Base-by-base conservation (phyloP, 352 stramenopile genomes). In the Plasmopara halstedii region DNA sequence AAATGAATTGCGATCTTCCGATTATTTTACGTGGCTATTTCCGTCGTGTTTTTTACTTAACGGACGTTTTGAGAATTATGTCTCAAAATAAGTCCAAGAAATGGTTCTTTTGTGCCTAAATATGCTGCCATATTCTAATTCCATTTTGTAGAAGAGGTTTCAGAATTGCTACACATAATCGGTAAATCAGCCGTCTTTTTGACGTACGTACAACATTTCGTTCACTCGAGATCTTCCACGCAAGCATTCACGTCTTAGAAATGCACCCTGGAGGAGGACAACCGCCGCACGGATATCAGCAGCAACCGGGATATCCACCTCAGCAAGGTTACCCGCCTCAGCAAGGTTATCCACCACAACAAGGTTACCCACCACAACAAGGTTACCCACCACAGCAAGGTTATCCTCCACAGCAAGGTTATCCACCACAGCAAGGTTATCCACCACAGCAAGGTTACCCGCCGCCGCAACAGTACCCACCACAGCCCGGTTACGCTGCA, bases 371-470 rank as follows among this genome's bases (percentile, higher is more conserved):
- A 0, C 54, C 57, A 0, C 57, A 67, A n/a, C 56, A 57, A 18
- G 54, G 48, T 0, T 58, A 62, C n/a, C 54, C 54, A 0, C 48
- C 48, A 0, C 48, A 62, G n/a, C 53, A 50, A 43, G 42, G 47
- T 1, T 56, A 52, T 10, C 42, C 46, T 4, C 47, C 47, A 1
- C 40, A 34, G 40, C 40, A 46, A 36, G 14, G 26, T 8, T 34
- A 36, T 15, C 26, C 23, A 9, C 40, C 40, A 3, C 40, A 48
- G 21, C 47, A 53, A 19, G 43, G 44, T 1, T 51, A 55, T 41
- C 29, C 50, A 19, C 69, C 69, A 0, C 62, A 56, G 0, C 64
- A 74, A 27, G 63, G 62, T 9, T 65, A 62, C 0, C 74, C 75
- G 14, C 59, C 66, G 15, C 47, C 59, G 1, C 58, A 65, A 25